Evolutionary conservation across 2,329 filamentous ascomycete genomes (phyloP), one percentile per base, ranked within the genome.

Genomic region (Drechslera avenae): DNA sequence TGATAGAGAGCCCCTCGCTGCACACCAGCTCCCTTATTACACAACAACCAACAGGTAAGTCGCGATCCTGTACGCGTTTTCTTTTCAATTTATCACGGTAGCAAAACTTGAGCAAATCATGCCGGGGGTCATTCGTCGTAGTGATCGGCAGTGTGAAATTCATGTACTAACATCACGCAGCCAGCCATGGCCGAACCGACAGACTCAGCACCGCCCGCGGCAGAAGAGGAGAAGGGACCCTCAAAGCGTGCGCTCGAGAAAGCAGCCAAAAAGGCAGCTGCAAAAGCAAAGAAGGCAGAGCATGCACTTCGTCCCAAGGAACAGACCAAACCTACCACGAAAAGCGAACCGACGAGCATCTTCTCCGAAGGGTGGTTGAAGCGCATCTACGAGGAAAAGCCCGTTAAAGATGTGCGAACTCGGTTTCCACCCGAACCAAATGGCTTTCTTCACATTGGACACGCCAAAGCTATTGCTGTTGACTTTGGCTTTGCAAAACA

Each of bases 401-500:
- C 77, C 1, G 76, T 75, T 39, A 58, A 68, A 21, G 66, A 76
- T 10, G 77, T 81, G 31, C 71, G 75, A 46, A 78, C 79, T 8
- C 78, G 79, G 45, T 81, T 81, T 52, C 79, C 79, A 0, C 79
- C 79, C 21, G 79, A 81, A 75, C 94, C 94, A 39, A 97, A 97
- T 73, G 94, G 93, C 46, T 97, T 88, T 72, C 83, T 97, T 8
- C 92, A 97, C 70, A 89, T 97, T 62, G 93, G 93, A 16, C 94
- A 97, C 71, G 89, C 89, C 59, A 97, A 97, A 78, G 93, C 94
- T 17, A 97, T 97, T 72, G 88, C 91, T 0, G 86, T 97, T 73
- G 97, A 97, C 76, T 97, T 97, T 76, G 93, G 93, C 5, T 97
- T 97, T 72, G 93, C 94, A 12, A 85, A 84, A 67, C 86, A 87